Conservation (phyloP, 1,139 yeast species). For the Magnusiomyces starmeri region DNA sequence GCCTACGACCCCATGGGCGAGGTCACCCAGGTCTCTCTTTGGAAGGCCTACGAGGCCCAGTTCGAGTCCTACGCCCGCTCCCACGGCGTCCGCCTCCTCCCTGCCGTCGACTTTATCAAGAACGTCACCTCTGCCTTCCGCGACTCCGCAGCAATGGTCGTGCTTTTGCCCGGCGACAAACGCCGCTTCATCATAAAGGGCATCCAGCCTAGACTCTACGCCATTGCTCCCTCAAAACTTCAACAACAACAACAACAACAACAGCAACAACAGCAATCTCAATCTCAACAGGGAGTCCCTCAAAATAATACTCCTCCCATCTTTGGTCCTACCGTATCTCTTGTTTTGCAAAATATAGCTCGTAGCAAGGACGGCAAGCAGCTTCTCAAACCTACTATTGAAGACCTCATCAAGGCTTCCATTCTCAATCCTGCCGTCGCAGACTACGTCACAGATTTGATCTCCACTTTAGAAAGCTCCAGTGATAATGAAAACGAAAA, state of each 20-base stretch:
- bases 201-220: slow-evolving; percentile 55
- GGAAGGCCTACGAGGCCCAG: slow-evolving; percentile 92
- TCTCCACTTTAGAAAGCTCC: slow-evolving; percentile 15
- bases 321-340: slow-evolving; percentile 32
- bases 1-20: slow-evolving; percentile 71
- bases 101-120: slow-evolving; percentile 94
- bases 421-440: slow-evolving; percentile 23
- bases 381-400: slow-evolving; percentile 24
- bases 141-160: slow-evolving; percentile 91
- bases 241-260: neutral
- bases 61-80: slow-evolving; percentile 48
- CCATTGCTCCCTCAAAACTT: slow-evolving; percentile 37
- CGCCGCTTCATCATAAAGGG: slow-evolving; percentile 89
- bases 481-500: neutral
- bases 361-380: slow-evolving; percentile 30
- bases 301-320: slow-evolving; percentile 24
- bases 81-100: slow-evolving; percentile 54
- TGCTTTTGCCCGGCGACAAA: slow-evolving; percentile 48
- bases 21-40: slow-evolving; percentile 88
- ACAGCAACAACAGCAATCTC: neutral
- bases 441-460: slow-evolving; percentile 23
- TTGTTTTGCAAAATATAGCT: slow-evolving; percentile 36
- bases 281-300: neutral
- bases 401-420: slow-evolving; percentile 24
- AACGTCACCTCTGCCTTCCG: slow-evolving; percentile 88